Base-by-base conservation (phyloP, 495 filamentous ascomycete genomes). In the Aspergillus campestris region DNA sequence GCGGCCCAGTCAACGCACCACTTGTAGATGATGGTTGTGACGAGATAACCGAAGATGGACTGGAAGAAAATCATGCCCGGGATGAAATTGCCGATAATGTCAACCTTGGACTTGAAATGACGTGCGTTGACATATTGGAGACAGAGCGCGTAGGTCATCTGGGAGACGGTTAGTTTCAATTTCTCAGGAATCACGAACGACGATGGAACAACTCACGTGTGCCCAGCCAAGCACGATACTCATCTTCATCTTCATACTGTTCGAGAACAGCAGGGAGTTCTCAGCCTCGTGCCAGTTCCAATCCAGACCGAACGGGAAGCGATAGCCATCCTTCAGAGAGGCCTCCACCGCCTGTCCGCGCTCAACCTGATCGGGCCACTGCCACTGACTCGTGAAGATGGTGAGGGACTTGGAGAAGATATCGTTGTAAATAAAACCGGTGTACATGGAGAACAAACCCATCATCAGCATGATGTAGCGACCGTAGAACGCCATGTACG, bases 241-340 rank as follows among this genome's bases (percentile, higher is more conserved):
- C 62, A 98, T 84, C 75, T 99, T 99, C 92, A 99, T 97, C 81
- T 99, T 99, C 79, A 91, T 89, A 66, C 85, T 91, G 82, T 99
- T 97, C 51, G 78, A 80, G 70, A 97, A 99, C 15, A 97, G 74
- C 28, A 99, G 70, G 43, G 89, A 82, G 61, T 99, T 99, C 44
- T 95, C 90, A 6, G 89, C 81, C 48, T 83, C 88, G 59, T 97
- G 92, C 92, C 92, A 99, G 49, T 80, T 81, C 90, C 89, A 97
- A 60, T 99, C 92, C 48, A 98, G 69, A 49, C 92, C 92, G 62
- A 98, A 92, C 7, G 94, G 91, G 67, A 94, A 99, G 34, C 86
- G 81, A 62, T 95, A 91, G 33, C 69, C 69, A 40, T 74, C 72
- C 40, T 81, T 82, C 37, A 92, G 69, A 18, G 67, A 61, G 32